Evolutionary conservation across 345 rosid genomes (phyloP), one percentile per base, ranked within the genome.

Genomic region (Bretschneidera sinensis): DNA sequence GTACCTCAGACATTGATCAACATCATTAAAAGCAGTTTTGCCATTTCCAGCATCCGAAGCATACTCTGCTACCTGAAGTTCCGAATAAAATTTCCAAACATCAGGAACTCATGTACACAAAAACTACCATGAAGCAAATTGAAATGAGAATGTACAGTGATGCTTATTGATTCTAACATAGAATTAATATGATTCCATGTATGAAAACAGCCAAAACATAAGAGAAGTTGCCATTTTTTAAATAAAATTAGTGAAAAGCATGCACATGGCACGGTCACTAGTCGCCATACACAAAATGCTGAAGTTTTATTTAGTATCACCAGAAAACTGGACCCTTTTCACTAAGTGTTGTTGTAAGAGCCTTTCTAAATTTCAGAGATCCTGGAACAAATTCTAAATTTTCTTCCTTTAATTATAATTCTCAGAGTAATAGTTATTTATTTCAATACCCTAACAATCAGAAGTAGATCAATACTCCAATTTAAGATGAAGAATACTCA

Each of bases 1-100:
- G 21, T 79, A 82, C 84, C 84, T 61, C 72, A 82, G 77, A 62
- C 87, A 79, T 52, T 58, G 72, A 56, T 73, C 82, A 49, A 82
- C 84, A 60, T 73, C 67, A 15, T 59, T 34, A 21, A 62, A 63
- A 20, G 84, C 84, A 51, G 68, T 43, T 48, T 77, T 66, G 60
- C 84, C 87, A 51, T 76, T 71, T 53, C 81, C 84, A 34, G 74
- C 63, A 50, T 79, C 84, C 25, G 84, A 77, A 70, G 84, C 82
- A 72, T 82, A 79, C 28, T 75, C 79, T 28, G 84, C 87, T n/a
- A 75, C 82, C 86, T 78, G 61, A 62, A 70, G 71, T 67, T 72
- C 65, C 70, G 28, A 78, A 68, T 64, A 73, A 74, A 73, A 76
- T n/a, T 68, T 65, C 73, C 73, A 60, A 71, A 65, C 53, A 62